A percentile compares a stretch with the other conserved stretches of the same genome.
Evolutionary conservation across 2,329 filamentous ascomycete species (phyloP).

Genomic region (Calonectria pteridis): DNA sequence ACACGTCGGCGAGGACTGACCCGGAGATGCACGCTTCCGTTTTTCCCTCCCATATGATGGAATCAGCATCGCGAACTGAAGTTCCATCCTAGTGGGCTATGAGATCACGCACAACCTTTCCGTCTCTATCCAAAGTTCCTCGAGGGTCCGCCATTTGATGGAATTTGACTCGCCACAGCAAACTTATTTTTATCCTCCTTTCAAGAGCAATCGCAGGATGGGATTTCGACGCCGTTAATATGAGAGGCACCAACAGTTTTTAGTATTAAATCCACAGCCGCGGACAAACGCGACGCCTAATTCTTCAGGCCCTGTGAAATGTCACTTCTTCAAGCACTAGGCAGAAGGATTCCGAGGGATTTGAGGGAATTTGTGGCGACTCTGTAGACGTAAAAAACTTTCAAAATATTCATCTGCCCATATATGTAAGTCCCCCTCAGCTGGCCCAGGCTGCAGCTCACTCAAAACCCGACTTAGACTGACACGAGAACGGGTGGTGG

Average conservation of each 20-base stretch:
- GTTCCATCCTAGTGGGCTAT: constrained; percentile 4
- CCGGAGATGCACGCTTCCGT: not conserved
- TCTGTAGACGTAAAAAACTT: not conserved
- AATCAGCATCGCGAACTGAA: not conserved
- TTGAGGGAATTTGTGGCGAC: constrained; percentile 6
- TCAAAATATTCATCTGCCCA: not conserved
- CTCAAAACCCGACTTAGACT: not conserved
- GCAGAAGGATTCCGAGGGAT: not conserved
- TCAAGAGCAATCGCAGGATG: not conserved
- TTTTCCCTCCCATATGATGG: too few relatives aligned
- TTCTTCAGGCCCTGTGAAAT: not conserved
- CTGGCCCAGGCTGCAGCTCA: not conserved
- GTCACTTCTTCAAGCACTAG: not conserved
- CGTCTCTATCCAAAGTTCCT: not conserved
- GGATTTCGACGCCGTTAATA: not conserved
- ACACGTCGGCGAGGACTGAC: not conserved
- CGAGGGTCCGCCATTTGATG: not conserved
- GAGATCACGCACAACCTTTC: not conserved
- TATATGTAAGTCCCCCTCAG: not conserved
- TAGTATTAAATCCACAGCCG: not conserved
- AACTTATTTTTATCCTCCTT: not conserved
- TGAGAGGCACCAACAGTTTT: not conserved
- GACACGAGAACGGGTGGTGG: constrained; percentile 3
- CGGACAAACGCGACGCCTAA: not conserved
- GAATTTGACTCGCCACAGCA: not conserved